Conservation (phyloP, 1,284 basidiomycete species). For the Ustilago tritici region DNA sequence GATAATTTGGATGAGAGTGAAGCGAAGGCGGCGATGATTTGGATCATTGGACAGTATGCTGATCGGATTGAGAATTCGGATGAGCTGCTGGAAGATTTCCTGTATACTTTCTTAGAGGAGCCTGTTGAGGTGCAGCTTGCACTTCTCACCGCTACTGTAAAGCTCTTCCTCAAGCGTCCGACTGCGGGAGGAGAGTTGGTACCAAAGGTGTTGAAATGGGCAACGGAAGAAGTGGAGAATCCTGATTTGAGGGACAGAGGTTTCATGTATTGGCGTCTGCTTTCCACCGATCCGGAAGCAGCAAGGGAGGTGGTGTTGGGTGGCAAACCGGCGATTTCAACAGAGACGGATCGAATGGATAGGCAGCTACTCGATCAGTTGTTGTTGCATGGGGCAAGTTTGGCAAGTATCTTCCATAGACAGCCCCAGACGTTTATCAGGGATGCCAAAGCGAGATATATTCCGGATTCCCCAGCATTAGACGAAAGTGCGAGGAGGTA, state of each 20-base stretch:
- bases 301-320: conserved; percentile 90
- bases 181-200: conserved; percentile 89
- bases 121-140: conserved; percentile 94
- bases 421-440: conserved; percentile 65
- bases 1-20: conserved; percentile 94
- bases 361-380: conserved; percentile 68
- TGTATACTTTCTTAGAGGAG: conserved; percentile 93
- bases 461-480: conserved; percentile 59
- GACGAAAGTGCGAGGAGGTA: conserved; percentile 56
- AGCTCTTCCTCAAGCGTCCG: conserved; percentile 95
- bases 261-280: conserved; percentile 99
- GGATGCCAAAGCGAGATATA: conserved; percentile 56
- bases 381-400: conserved; percentile 60
- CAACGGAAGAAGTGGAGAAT: conserved; percentile 96
- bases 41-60: conserved; percentile 98
- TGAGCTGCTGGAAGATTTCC: conserved; percentile 90
- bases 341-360: conserved; percentile 93
- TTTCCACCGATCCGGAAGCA: conserved; percentile 87
- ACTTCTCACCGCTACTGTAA: conserved; percentile 92
- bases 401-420: conserved; percentile 64
- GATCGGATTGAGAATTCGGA: conserved; percentile 96
- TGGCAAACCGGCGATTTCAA: conserved; percentile 96
- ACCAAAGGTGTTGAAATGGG: conserved; percentile 94
- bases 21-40: conserved; percentile 95
- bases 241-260: conserved; percentile 96